Percentiles rank a stretch among this genome's conserved stretches.
These are phyloP conservation scores for Vararia minispora DNA, from an alignment of 768 basidiomycete genomes.

Conservation along the genomic window DNA sequence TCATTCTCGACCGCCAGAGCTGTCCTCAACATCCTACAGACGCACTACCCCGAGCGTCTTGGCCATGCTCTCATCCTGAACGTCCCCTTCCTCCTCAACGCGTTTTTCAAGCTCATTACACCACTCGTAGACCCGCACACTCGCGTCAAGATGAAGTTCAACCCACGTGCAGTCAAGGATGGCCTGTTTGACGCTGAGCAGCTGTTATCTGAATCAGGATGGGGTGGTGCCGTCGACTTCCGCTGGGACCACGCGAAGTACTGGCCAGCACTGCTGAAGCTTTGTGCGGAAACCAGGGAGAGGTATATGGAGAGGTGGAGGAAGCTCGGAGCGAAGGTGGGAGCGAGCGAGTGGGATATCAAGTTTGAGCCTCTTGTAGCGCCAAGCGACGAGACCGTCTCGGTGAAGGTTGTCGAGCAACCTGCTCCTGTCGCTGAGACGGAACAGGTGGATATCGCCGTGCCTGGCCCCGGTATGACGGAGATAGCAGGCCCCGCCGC, in stretches of 20 bases:
- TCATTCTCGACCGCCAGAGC: slow-evolving; percentile 26
- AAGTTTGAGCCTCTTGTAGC: slow-evolving; percentile 36
- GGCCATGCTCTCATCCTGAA: slow-evolving; percentile 65
- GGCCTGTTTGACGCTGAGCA: slow-evolving; percentile 59
- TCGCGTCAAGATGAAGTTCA: slow-evolving; percentile 63
- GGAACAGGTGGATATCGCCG: no score
- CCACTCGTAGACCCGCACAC: slow-evolving; percentile 83
- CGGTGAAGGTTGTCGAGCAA: no score
- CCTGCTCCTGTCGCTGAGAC: no score
- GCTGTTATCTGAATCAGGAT: slow-evolving; percentile 51
- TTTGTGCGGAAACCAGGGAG: slow-evolving; percentile 40
- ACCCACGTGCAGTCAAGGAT: slow-evolving; percentile 54
- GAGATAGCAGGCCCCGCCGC: no score
- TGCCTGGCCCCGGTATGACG: no score
- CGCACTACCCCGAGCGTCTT: slow-evolving; percentile 82
- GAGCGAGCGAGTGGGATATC: slow-evolving; percentile 72
- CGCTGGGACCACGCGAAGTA: slow-evolving; percentile 67
- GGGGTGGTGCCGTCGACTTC: slow-evolving; percentile 60
- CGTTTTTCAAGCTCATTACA: slow-evolving; percentile 67
- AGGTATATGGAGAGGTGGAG: slow-evolving; percentile 53
- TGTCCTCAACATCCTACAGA: slow-evolving; percentile 48
- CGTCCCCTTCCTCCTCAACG: slow-evolving; percentile 66
- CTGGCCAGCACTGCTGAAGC: slow-evolving; percentile 52
- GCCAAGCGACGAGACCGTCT: no score
- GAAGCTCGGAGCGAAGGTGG: slow-evolving; percentile 53